A percentile compares a stretch with the other conserved stretches of the same genome.
These are phyloP conservation scores for Ulvella scutata DNA, from an alignment of 139 green algal genomes.

Conservation along the genomic window DNA sequence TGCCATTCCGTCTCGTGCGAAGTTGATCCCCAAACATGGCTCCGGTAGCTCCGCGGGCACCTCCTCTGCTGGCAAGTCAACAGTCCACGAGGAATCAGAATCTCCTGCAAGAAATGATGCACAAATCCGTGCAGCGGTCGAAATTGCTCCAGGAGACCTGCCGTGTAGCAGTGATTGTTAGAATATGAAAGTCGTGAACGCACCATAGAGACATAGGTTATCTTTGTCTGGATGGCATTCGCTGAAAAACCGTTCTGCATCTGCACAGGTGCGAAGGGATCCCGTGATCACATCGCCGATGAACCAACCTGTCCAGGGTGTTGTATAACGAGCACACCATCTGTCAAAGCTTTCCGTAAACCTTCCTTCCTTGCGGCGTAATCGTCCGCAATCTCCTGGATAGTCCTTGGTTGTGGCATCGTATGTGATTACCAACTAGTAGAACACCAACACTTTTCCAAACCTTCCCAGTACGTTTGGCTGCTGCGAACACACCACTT, in stretches of 20 bases:
- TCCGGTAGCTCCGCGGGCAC: slow-evolving; percentile 95
- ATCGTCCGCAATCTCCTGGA: slow-evolving; percentile 47
- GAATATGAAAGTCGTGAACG: neutral
- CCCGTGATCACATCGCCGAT: neutral
- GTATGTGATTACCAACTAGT: no score
- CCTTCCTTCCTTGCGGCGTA: slow-evolving; percentile 27
- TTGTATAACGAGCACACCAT: slow-evolving; percentile 22
- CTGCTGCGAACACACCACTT: no score
- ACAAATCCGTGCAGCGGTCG: neutral
- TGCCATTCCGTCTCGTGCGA: slow-evolving; percentile 86
- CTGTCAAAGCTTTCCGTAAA: slow-evolving; percentile 44
- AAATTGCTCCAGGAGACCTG: neutral
- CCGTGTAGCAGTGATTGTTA: neutral
- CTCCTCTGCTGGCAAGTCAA: slow-evolving; percentile 88
- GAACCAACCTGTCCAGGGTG: neutral
- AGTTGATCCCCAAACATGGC: slow-evolving; percentile 95
- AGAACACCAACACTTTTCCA: no score
- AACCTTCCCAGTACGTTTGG: no score
- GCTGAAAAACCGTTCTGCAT: slow-evolving; percentile 59
- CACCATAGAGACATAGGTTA: slow-evolving; percentile 96
- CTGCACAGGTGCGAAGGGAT: slow-evolving; percentile 11
- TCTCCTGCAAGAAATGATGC: slow-evolving; percentile 28
- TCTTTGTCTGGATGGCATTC: slow-evolving; percentile 74
- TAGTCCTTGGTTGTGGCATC: slow-evolving; percentile 9
- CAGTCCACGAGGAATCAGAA: slow-evolving; percentile 65